phyloP scores from a whole-genome alignment of 768 basidiomycete species.

The Aureoboletus auriporus region DNA sequence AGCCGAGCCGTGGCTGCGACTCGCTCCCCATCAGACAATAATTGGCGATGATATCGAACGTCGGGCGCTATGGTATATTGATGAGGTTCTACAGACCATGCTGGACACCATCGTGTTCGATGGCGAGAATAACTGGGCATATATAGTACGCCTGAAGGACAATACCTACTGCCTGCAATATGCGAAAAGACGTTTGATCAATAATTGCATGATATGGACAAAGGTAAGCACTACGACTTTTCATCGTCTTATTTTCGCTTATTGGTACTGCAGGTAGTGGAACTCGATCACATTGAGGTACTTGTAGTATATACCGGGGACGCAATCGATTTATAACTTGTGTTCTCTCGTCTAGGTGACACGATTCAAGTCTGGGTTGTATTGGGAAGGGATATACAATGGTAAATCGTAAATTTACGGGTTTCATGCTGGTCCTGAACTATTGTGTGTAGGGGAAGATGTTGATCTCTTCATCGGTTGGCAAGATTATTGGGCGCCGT shows the following conservation, averaged over 20 bases:
- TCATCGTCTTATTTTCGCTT: not conserved
- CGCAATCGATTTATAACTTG: not conserved
- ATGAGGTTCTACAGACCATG: constrained; percentile 33
- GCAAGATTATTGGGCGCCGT: constrained; percentile 21
- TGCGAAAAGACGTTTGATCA: constrained; percentile 18
- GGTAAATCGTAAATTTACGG: constrained; percentile 8
- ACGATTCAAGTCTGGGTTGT: constrained; percentile 15
- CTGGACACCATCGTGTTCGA: constrained; percentile 28
- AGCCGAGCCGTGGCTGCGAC: constrained; percentile 28
- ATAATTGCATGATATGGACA: constrained; percentile 26
- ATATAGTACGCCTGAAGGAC: constrained; percentile 29
- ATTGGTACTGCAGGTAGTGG: constrained; percentile 22
- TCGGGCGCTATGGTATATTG: constrained; percentile 20
- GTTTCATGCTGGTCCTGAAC: not conserved
- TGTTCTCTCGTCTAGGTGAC: constrained; percentile 18
- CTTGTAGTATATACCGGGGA: not conserved
- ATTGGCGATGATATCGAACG: constrained; percentile 4
- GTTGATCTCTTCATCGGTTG: constrained; percentile 29
- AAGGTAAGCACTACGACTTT: constrained; percentile 13
- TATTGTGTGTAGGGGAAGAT: constrained; percentile 15
- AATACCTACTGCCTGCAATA: constrained; percentile 25
- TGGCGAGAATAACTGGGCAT: constrained; percentile 31
- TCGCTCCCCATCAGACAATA: not conserved
- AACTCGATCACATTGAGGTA: constrained; percentile 30
- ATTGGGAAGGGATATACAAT: constrained; percentile 29